Evolutionary conservation across 305 asterid genomes (phyloP).

Genomic region (Rubia peregrina): DNA sequence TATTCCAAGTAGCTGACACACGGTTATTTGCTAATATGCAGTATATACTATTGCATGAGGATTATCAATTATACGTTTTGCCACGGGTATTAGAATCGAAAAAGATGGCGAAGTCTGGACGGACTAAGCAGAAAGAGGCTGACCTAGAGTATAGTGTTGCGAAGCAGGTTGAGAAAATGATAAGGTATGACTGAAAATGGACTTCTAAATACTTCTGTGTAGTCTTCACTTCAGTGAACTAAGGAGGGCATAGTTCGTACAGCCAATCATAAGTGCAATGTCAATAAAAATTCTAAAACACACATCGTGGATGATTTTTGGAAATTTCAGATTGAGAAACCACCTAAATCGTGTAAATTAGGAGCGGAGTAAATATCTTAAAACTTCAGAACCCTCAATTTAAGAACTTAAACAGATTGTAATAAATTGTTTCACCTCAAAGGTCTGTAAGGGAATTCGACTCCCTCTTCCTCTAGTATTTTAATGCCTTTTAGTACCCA

Average conservation of each 20-base stretch:
- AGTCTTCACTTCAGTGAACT: background rate
- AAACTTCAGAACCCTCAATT: conserved; percentile 7
- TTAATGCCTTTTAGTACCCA: background rate
- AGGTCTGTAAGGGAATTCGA: background rate
- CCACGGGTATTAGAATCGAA: conserved; percentile 92
- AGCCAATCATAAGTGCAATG: background rate
- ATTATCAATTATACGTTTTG: conserved; percentile 75
- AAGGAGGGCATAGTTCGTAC: background rate
- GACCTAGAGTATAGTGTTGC: conserved; percentile 98
- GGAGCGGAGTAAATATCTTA: background rate
- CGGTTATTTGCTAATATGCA: conserved; percentile 30
- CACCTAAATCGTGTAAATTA: background rate
- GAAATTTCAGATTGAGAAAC: background rate
- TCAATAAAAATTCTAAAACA: background rate
- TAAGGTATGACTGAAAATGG: conserved; percentile 53
- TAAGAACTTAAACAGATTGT: background rate
- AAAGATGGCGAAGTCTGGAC: conserved; percentile 96
- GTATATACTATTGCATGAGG: conserved; percentile 91
- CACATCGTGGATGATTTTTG: background rate
- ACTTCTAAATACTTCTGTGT: conserved; percentile 5
- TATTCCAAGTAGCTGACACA: conserved; percentile 15
- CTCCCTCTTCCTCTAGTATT: background rate
- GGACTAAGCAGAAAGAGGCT: conserved; percentile 95
- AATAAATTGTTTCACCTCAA: background rate
- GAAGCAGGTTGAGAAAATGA: conserved; percentile 99